Conservation (phyloP, 176 grass and related monocot genomes). For the Zea luxurians region DNA sequence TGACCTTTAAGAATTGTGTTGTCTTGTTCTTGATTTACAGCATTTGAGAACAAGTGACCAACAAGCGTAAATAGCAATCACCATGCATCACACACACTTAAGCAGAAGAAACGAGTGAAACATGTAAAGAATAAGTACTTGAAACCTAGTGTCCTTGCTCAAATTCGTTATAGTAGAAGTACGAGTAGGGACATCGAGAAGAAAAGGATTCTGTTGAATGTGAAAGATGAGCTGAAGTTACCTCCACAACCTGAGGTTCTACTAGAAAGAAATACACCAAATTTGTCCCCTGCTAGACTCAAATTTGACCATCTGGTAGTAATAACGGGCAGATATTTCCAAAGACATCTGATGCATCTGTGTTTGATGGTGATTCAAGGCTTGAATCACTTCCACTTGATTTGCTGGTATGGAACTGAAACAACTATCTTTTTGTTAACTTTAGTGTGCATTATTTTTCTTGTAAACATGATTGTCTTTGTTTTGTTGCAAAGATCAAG, state of each 20-base stretch:
- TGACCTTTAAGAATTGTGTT: no score
- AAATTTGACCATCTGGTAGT: constrained; percentile 41
- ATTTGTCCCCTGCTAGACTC: constrained; percentile 48
- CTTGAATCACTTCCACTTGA: no score
- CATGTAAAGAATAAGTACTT: constrained; percentile 70
- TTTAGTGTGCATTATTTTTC: no score
- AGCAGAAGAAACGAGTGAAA: constrained; percentile 68
- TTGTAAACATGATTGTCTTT: no score
- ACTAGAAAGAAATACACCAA: constrained; percentile 24
- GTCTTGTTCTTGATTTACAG: no score
- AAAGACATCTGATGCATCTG: background rate
- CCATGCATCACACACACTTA: constrained; percentile 43
- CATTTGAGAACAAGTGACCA: no score
- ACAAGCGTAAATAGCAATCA: background rate
- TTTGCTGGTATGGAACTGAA: no score
- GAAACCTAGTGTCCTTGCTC: constrained; percentile 61
- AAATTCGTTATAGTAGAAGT: constrained; percentile 66
- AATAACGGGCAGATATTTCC: constrained; percentile 42
- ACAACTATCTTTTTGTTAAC: no score
- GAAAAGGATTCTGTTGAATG: constrained; percentile 71
- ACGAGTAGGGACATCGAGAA: constrained; percentile 68
- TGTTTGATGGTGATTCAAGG: no score
- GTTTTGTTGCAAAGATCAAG: no score
- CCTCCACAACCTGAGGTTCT: background rate
- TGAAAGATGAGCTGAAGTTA: constrained; percentile 48